phyloP scores from a whole-genome alignment of 768 basidiomycete species.

The Clavaria fumosa region DNA sequence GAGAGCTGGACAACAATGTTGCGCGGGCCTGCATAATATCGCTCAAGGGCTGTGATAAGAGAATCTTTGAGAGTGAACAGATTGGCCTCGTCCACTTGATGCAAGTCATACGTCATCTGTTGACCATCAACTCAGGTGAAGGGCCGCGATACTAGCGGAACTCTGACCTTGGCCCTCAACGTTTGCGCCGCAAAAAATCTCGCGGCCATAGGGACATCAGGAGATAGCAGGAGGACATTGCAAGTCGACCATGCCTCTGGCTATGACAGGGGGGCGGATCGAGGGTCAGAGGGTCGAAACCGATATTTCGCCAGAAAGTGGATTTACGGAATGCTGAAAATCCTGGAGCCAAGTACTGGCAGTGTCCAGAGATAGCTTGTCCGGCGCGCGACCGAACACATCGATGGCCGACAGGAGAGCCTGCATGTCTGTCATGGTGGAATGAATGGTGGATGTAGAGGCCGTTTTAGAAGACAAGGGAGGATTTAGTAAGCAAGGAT shows the following conservation, averaged over 20 bases:
- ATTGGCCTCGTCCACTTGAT: constrained; percentile 65
- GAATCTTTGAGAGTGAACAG: constrained; percentile 77
- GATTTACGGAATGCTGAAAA: constrained; percentile 98
- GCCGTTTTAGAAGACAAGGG: no score
- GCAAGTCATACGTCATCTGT: constrained; percentile 90
- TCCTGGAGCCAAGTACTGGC: constrained; percentile 96
- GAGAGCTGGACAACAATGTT: constrained; percentile 82
- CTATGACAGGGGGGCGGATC: constrained; percentile 54
- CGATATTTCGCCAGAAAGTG: constrained; percentile 52
- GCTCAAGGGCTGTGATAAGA: constrained; percentile 58
- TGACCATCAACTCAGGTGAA: no score
- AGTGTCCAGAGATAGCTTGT: constrained; percentile 65
- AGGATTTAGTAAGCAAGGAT: constrained; percentile 1
- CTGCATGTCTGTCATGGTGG: constrained; percentile 53
- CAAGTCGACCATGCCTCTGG: constrained; percentile 93
- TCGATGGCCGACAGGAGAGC: constrained; percentile 61
- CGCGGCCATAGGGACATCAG: constrained; percentile 62
- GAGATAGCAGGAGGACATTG: constrained; percentile 74
- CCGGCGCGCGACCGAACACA: constrained; percentile 69
- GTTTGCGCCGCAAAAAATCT: constrained; percentile 96
- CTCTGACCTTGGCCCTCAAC: constrained; percentile 80
- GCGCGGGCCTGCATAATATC: constrained; percentile 61
- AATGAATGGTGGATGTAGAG: no score
- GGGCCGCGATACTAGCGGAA: no score
- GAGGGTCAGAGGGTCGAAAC: constrained; percentile 44